Evolutionary conservation across 1,284 basidiomycete genomes (phyloP).

Genomic region (Tilletia setariae): DNA sequence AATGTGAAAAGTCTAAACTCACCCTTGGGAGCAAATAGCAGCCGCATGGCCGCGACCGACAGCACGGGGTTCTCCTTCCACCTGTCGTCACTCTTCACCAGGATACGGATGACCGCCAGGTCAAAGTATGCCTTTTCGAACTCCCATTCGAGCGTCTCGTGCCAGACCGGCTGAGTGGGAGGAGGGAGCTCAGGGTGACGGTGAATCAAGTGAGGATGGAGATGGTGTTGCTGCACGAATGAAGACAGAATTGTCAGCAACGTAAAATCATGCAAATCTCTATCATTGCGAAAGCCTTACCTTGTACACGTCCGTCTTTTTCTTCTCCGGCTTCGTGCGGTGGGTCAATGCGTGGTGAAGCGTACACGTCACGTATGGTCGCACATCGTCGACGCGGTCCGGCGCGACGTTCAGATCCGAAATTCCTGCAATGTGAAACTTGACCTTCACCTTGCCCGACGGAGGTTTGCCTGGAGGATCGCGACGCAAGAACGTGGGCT

Average conservation of each 20-base stretch:
- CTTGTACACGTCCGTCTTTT: slow-evolving; percentile 30
- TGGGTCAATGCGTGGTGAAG: slow-evolving; percentile 34
- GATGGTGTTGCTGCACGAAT: slow-evolving; percentile 25
- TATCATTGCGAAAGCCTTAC: too few species aligned
- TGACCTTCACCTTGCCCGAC: slow-evolving; percentile 27
- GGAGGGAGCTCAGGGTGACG: slow-evolving; percentile 33
- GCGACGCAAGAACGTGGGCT: slow-evolving; percentile 55
- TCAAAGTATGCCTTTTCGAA: slow-evolving; percentile 33
- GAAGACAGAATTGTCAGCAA: background rate
- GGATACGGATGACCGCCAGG: slow-evolving; percentile 36
- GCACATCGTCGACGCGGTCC: slow-evolving; percentile 36
- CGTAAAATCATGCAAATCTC: background rate
- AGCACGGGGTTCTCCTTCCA: slow-evolving; percentile 44
- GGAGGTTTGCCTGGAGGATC: slow-evolving; percentile 18
- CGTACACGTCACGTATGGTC: slow-evolving; percentile 46
- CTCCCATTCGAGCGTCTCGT: slow-evolving; percentile 40
- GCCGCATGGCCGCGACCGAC: slow-evolving; percentile 35
- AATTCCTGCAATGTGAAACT: slow-evolving; percentile 38
- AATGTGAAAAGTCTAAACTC: background rate
- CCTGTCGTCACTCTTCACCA: slow-evolving; percentile 47
- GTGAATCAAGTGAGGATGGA: slow-evolving; percentile 36
- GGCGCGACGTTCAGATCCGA: slow-evolving; percentile 39
- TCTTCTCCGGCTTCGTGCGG: slow-evolving; percentile 29
- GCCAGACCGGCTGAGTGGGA: slow-evolving; percentile 38
- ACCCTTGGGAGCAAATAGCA: slow-evolving; percentile 43